phyloP scores from a whole-genome alignment of 352 stramenopile species.

The Thalassiosira delicatula region DNA sequence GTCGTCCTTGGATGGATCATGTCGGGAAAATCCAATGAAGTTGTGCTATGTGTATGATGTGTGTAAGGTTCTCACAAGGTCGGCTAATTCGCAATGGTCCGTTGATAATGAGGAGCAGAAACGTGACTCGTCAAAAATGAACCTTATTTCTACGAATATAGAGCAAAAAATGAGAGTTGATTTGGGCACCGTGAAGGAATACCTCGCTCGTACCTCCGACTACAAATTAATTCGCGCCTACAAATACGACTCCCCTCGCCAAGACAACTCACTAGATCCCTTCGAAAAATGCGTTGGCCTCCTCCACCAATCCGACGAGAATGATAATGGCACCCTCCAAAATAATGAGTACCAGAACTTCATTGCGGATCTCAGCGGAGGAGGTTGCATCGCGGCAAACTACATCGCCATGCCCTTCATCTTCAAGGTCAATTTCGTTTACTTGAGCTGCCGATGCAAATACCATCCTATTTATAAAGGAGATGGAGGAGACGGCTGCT shows the following conservation, averaged over 20 bases:
- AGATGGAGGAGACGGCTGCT: neutral
- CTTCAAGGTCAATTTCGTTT: constrained; percentile 72
- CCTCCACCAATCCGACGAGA: constrained; percentile 63
- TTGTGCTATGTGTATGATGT: too few relatives aligned
- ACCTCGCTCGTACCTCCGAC: too few relatives aligned
- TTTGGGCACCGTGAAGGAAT: too few relatives aligned
- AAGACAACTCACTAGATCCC: constrained; percentile 46
- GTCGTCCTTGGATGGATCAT: too few relatives aligned
- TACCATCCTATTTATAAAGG: neutral
- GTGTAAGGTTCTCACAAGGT: too few relatives aligned
- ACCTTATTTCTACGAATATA: too few relatives aligned
- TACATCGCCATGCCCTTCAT: constrained; percentile 69
- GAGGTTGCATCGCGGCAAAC: constrained; percentile 35
- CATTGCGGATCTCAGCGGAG: constrained; percentile 50
- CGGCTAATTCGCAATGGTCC: too few relatives aligned
- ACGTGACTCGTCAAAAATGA: too few relatives aligned
- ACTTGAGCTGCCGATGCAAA: constrained; percentile 73
- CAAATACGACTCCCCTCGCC: constrained; percentile 2
- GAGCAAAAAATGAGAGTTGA: too few relatives aligned
- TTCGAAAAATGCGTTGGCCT: constrained; percentile 58
- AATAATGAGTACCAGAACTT: constrained; percentile 73
- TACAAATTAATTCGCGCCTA: too few relatives aligned
- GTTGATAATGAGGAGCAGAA: too few relatives aligned
- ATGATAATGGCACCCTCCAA: constrained; percentile 63
- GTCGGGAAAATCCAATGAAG: too few relatives aligned